Evolutionary conservation across 2,329 filamentous ascomycete species (phyloP).

Genomic region (Alternaria postmessia): DNA sequence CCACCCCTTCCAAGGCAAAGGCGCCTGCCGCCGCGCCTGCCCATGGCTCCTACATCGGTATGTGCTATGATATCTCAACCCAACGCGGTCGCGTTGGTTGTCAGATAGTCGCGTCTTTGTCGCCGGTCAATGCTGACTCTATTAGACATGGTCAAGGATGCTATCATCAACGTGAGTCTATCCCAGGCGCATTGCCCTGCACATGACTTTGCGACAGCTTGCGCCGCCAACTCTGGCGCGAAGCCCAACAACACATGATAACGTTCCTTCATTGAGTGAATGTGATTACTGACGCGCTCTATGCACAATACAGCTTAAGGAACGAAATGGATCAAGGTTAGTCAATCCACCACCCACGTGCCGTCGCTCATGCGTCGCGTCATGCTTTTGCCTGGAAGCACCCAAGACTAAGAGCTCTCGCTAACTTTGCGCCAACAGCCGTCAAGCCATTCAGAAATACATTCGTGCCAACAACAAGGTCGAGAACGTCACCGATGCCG

Average conservation of each 20-base stretch:
- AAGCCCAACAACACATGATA: constrained; percentile 28
- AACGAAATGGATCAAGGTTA: constrained; percentile 74
- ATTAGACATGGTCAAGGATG: constrained; percentile 77
- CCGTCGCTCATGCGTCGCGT: constrained; percentile 34
- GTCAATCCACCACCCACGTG: constrained; percentile 46
- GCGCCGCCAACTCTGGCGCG: constrained; percentile 43
- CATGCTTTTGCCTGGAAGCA: constrained; percentile 35
- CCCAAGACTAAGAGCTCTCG: constrained; percentile 27
- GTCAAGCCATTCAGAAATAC: constrained; percentile 79
- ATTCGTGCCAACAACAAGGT: constrained; percentile 75
- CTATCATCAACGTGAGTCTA: constrained; percentile 73
- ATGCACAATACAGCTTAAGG: constrained; percentile 67
- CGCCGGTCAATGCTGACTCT: constrained; percentile 64
- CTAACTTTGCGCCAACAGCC: constrained; percentile 59
- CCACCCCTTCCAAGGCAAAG: constrained; percentile 66
- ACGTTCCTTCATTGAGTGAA: constrained; percentile 15
- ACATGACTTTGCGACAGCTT: constrained; percentile 29
- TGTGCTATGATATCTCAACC: constrained; percentile 55
- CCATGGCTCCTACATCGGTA: constrained; percentile 73
- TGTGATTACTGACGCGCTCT: constrained; percentile 59
- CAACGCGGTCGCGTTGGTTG: constrained; percentile 56
- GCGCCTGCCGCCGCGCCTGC: constrained; percentile 60
- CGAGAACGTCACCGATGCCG: constrained; percentile 60
- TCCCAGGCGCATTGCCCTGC: constrained; percentile 57
- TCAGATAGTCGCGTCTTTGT: constrained; percentile 53